phyloP scores from a whole-genome alignment of 2,329 filamentous ascomycete species.

The Ophiocordyceps robertsii region DNA sequence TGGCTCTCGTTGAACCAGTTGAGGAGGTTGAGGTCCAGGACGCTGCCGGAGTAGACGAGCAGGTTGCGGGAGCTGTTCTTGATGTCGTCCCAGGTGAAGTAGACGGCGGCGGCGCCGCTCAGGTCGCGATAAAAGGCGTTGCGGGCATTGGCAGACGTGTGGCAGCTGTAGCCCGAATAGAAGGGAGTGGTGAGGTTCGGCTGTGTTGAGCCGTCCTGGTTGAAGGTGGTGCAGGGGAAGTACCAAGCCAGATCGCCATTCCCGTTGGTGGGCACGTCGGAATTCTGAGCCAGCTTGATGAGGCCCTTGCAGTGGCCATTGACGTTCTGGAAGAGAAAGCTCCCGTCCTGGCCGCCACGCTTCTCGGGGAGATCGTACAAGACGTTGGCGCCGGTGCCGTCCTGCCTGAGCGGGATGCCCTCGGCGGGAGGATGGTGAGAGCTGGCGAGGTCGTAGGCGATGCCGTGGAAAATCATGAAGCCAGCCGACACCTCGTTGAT shows the following conservation, averaged over 20 bases:
- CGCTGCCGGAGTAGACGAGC: constrained; percentile 86
- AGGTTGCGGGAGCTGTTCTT: constrained; percentile 81
- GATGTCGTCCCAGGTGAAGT: constrained; percentile 91
- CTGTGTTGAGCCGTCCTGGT: constrained; percentile 76
- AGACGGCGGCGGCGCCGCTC: constrained; percentile 66
- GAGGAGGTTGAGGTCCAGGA: constrained; percentile 79
- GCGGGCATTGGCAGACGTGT: constrained; percentile 59
- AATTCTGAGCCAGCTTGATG: constrained; percentile 57
- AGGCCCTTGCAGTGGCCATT: constrained; percentile 92
- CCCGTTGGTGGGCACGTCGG: constrained; percentile 66
- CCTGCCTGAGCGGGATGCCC: constrained; percentile 49
- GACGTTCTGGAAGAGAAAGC: constrained; percentile 96
- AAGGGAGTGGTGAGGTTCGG: constrained; percentile 62
- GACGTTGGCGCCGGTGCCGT: constrained; percentile 54
- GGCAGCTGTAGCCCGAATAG: constrained; percentile 80
- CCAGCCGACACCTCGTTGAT: constrained; percentile 69
- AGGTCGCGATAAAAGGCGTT: constrained; percentile 63
- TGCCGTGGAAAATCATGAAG: constrained; percentile 94
- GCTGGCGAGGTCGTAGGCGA: constrained; percentile 67
- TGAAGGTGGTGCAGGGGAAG: constrained; percentile 83
- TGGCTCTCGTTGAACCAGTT: constrained; percentile 80
- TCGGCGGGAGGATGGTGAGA: constrained; percentile 70
- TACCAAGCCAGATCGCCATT: constrained; percentile 81
- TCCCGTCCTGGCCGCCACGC: constrained; percentile 81
- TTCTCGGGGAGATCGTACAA: constrained; percentile 75